phyloP scores from a whole-genome alignment of 2,329 filamentous ascomycete genomes.

The Ceratocystis huliohia region DNA sequence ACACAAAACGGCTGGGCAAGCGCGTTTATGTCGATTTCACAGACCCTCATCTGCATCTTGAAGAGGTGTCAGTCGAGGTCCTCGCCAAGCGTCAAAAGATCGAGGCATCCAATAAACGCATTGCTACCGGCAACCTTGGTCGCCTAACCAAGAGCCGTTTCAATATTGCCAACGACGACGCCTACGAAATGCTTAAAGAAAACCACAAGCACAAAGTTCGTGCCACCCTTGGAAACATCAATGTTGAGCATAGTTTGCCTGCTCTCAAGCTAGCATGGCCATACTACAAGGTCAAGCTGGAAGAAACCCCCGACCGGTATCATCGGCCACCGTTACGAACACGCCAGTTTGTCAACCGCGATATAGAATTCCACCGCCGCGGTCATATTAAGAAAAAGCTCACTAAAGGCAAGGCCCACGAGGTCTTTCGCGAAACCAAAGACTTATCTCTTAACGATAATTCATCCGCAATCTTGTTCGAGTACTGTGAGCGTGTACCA shows the following conservation, averaged over 20 bases:
- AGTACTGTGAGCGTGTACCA: conserved; percentile 91
- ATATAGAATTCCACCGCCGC: conserved; percentile 61
- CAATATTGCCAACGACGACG: conserved; percentile 92
- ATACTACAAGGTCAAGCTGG: conserved; percentile 82
- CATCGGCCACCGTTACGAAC: conserved; percentile 71
- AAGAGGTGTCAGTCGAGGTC: conserved; percentile 56
- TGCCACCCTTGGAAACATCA: conserved; percentile 77
- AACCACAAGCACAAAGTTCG: conserved; percentile 94
- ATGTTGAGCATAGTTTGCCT: conserved; percentile 89
- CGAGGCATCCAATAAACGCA: conserved; percentile 49
- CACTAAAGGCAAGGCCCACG: conserved; percentile 64
- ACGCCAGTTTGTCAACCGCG: conserved; percentile 51
- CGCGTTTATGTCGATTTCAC: conserved; percentile 74
- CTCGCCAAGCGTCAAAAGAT: conserved; percentile 46
- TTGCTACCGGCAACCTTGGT: conserved; percentile 55
- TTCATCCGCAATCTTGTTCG: conserved; percentile 72
- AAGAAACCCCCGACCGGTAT: conserved; percentile 63
- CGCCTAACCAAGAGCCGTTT: conserved; percentile 70
- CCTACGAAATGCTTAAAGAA: conserved; percentile 89
- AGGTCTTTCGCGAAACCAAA: conserved; percentile 66
- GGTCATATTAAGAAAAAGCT: conserved; percentile 66
- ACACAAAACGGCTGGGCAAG: conserved; percentile 60
- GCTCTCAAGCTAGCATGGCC: conserved; percentile 86
- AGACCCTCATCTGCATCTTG: conserved; percentile 74
- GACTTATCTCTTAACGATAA: conserved; percentile 83